Evolutionary conservation across 345 rosid genomes (phyloP).

Genomic region (Tarenaya hassleriana): DNA sequence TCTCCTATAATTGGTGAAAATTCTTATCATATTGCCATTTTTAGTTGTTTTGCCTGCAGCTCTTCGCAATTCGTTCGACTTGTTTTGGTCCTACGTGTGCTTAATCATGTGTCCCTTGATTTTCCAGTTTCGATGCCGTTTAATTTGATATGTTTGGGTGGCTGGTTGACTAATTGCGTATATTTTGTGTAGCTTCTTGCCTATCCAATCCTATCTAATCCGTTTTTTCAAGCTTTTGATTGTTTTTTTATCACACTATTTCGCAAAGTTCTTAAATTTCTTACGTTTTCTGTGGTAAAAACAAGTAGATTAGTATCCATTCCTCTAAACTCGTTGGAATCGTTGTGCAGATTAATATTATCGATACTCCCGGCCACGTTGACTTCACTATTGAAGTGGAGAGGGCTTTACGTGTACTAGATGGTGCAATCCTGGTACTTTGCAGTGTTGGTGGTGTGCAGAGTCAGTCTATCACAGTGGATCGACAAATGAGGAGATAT

Average conservation of each 20-base stretch:
- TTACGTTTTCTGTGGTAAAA: too few species aligned
- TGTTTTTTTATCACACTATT: neutral
- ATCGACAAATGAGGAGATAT: conserved; percentile 98
- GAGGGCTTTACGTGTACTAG: conserved; percentile 93
- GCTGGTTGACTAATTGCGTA: too few species aligned
- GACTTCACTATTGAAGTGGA: conserved; percentile 99
- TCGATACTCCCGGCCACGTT: conserved; percentile 97
- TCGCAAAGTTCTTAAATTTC: neutral
- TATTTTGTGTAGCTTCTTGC: too few species aligned
- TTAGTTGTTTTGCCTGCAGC: neutral
- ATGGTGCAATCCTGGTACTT: conserved; percentile 88
- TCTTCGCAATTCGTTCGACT: neutral
- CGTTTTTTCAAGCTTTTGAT: neutral
- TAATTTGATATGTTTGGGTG: too few species aligned
- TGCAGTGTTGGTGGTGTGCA: conserved; percentile 99
- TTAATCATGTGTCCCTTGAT: too few species aligned
- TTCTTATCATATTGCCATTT: neutral
- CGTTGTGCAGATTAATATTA: conserved; percentile 70
- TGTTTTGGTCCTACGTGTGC: too few species aligned
- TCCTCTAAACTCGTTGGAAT: neutral
- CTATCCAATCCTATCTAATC: neutral
- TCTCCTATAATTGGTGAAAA: too few species aligned
- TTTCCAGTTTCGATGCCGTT: too few species aligned
- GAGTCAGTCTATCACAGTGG: conserved; percentile 98
- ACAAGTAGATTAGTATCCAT: too few species aligned